These are phyloP conservation scores for Pseudozyma tsukubaensis DNA, from an alignment of 1,284 basidiomycete species.

Conservation along the genomic window DNA sequence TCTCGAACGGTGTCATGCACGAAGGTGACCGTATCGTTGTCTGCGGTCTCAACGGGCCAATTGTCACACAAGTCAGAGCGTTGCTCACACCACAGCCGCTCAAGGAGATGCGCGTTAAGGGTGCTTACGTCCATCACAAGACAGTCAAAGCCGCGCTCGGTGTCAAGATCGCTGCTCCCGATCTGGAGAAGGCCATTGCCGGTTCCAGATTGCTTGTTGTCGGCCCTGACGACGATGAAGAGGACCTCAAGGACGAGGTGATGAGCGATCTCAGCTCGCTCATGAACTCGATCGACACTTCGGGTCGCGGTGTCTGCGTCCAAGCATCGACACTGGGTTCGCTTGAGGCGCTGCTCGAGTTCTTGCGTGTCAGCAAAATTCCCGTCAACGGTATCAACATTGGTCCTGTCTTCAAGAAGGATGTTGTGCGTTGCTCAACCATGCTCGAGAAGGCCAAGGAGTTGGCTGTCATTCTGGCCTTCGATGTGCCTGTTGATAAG, in stretches of 20 bases:
- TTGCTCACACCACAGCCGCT: slow-evolving; percentile 95
- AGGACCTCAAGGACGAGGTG: slow-evolving; percentile 91
- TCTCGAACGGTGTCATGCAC: slow-evolving; percentile 91
- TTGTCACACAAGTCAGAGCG: slow-evolving; percentile 93
- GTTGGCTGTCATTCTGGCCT: slow-evolving; percentile 92
- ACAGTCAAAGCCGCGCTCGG: slow-evolving; percentile 97
- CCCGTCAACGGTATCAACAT: slow-evolving; percentile 91
- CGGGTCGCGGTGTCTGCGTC: slow-evolving; percentile 94
- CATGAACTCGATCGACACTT: slow-evolving; percentile 91
- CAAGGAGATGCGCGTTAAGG: slow-evolving; percentile 96
- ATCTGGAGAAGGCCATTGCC: slow-evolving; percentile 98
- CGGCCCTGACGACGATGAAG: slow-evolving; percentile 94
- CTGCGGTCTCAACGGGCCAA: slow-evolving; percentile 96
- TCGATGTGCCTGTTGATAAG: slow-evolving; percentile 90
- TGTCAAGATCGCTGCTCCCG: slow-evolving; percentile 94
- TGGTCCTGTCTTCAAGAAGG: slow-evolving; percentile 95
- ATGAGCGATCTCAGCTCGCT: slow-evolving; percentile 95
- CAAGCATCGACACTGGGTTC: slow-evolving; percentile 98
- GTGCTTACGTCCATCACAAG: slow-evolving; percentile 96
- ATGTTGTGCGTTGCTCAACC: slow-evolving; percentile 89
- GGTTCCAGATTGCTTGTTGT: slow-evolving; percentile 92
- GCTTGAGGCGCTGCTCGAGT: slow-evolving; percentile 94
- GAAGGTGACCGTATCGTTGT: slow-evolving; percentile 97
- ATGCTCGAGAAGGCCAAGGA: slow-evolving; percentile 98
- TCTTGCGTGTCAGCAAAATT: slow-evolving; percentile 94